A percentile compares a stretch with the other conserved stretches of the same genome.
phyloP scores from a whole-genome alignment of 2,329 filamentous ascomycete genomes.

The Ophiostoma sp. region DNA sequence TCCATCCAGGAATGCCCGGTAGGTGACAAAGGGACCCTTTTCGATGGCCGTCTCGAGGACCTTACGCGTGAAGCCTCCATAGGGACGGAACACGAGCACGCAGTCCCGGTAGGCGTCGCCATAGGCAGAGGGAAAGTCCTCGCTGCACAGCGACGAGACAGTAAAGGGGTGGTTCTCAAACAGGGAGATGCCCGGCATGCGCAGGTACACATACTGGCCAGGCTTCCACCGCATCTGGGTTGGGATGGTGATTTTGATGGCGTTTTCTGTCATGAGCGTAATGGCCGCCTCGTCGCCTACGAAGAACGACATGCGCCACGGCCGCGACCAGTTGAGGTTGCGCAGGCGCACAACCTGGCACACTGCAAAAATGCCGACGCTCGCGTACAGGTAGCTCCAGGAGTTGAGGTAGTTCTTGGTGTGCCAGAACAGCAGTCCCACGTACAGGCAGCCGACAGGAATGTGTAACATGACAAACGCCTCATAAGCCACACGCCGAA shows the following conservation, averaged over 20 bases:
- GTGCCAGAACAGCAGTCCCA: conserved; percentile 91
- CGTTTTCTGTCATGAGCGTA: conserved; percentile 83
- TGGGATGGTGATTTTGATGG: conserved; percentile 91
- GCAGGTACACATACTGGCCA: conserved; percentile 89
- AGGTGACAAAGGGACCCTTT: conserved; percentile 85
- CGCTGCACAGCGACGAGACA: conserved; percentile 84
- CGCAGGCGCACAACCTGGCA: conserved; percentile 71
- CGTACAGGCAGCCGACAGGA: conserved; percentile 71
- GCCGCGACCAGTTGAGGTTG: conserved; percentile 85
- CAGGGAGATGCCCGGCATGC: conserved; percentile 86
- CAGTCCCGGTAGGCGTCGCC: conserved; percentile 84
- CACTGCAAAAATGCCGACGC: conserved; percentile 68
- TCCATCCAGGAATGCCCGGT: conserved; percentile 85
- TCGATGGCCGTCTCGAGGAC: conserved; percentile 77
- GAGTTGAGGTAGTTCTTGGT: conserved; percentile 87
- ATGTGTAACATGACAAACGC: conserved; percentile 77
- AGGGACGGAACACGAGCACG: conserved; percentile 85
- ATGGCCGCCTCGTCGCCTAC: conserved; percentile 89
- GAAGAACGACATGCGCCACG: conserved; percentile 72
- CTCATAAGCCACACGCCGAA: conserved; percentile 77
- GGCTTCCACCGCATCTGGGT: conserved; percentile 90
- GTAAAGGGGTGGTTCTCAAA: conserved; percentile 96
- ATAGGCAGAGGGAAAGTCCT: conserved; percentile 88
- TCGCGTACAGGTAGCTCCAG: conserved; percentile 83
- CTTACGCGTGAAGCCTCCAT: conserved; percentile 80